Evolutionary conservation across 2,329 filamentous ascomycete species (phyloP).

Genomic region (Epichloe elymi): DNA sequence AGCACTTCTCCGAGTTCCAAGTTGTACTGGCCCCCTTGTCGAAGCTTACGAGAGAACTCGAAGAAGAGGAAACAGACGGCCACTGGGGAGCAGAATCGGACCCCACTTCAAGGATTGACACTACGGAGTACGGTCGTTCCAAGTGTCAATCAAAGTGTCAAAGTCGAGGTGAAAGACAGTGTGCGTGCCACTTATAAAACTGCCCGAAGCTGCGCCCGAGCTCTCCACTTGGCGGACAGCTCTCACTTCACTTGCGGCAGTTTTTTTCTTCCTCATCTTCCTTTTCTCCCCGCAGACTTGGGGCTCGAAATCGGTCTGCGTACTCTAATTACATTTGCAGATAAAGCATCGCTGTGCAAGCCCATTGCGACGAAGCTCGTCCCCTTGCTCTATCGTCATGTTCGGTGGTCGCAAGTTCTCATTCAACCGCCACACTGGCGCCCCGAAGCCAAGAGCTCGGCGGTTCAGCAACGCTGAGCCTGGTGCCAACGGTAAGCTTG

Average conservation of each 20-base stretch:
- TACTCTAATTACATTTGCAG: background rate
- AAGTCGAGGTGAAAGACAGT: background rate
- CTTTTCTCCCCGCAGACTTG: background rate
- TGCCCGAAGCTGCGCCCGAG: conserved; percentile 1
- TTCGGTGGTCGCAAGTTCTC: conserved; percentile 50
- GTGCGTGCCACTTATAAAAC: conserved; percentile 2
- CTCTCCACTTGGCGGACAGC: background rate
- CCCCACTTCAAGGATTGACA: conserved; percentile 1
- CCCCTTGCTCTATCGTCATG: conserved; percentile 21
- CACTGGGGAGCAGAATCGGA: background rate
- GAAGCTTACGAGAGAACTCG: background rate
- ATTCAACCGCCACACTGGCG: conserved; percentile 53
- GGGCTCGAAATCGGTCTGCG: background rate
- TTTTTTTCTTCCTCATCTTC: background rate
- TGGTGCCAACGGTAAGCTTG: conserved; percentile 38
- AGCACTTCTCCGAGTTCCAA: background rate
- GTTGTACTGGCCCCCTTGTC: background rate
- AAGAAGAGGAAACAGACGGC: background rate
- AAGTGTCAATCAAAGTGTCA: background rate
- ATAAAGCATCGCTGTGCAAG: background rate
- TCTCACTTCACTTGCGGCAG: background rate
- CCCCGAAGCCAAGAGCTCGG: conserved; percentile 38
- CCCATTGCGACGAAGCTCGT: background rate
- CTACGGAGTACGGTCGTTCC: background rate
- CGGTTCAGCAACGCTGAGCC: conserved; percentile 48